A percentile compares a stretch with the other conserved stretches of the same genome.
Conservation (phyloP, 371 early-diverging fungal species). For the Actinomortierella wolfii region DNA sequence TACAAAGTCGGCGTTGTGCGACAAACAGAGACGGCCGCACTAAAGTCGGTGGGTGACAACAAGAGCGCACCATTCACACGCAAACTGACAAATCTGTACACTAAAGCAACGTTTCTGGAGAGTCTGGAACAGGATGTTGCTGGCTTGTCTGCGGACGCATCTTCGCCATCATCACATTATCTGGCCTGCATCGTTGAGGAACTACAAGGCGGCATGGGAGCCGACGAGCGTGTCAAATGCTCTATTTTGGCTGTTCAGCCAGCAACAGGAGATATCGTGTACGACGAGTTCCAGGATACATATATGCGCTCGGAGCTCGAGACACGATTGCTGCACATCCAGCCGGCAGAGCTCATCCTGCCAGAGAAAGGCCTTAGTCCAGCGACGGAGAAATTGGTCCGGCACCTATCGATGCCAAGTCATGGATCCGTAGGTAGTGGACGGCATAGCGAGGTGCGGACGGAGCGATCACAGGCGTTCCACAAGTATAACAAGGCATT, state of each 20-base stretch:
- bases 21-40: slow-evolving; percentile 87
- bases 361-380: slow-evolving; percentile 54
- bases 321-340: slow-evolving; percentile 76
- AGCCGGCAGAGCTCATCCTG: slow-evolving; percentile 77
- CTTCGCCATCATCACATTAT: slow-evolving; percentile 40
- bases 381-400: slow-evolving; percentile 60
- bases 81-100: slow-evolving; percentile 74
- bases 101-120: slow-evolving; percentile 81
- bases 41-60: slow-evolving; percentile 80
- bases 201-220: slow-evolving; percentile 53
- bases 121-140: slow-evolving; percentile 55
- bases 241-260: slow-evolving; percentile 71
- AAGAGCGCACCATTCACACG: slow-evolving; percentile 76
- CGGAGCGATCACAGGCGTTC: slow-evolving; percentile 62
- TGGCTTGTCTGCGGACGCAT: too few relatives aligned
- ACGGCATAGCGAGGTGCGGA: slow-evolving; percentile 55
- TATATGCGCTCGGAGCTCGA: slow-evolving; percentile 76
- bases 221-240: slow-evolving; percentile 52
- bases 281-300: slow-evolving; percentile 76
- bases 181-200: slow-evolving; percentile 66
- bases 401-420: slow-evolving; percentile 43
- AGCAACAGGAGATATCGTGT: slow-evolving; percentile 75
- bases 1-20: slow-evolving; percentile 85
- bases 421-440: slow-evolving; percentile 18
- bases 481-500: slow-evolving; percentile 56